Percentiles rank a stretch among this genome's conserved stretches.
phyloP scores from a whole-genome alignment of 129 eudicot species.

The Lactuca saligna region DNA sequence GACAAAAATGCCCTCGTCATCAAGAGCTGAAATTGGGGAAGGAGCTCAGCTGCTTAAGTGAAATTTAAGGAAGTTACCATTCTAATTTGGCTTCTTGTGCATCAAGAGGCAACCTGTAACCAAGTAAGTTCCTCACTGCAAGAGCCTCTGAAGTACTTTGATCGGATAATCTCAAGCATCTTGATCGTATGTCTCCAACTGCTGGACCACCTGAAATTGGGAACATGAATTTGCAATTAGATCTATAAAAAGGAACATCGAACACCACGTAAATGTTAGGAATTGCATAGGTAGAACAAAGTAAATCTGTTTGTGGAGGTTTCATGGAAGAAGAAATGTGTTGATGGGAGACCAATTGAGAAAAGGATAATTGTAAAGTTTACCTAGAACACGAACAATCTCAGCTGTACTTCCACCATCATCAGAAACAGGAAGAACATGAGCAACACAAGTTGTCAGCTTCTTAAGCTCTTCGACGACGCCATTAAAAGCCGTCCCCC shows the following conservation, averaged over 20 bases:
- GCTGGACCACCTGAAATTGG: constrained; percentile 88
- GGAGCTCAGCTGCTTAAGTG: not conserved
- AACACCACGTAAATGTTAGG: not conserved
- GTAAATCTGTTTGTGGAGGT: not conserved
- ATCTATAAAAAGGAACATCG: too few relatives aligned
- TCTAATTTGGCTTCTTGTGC: constrained; percentile 74
- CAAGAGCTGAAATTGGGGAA: not conserved
- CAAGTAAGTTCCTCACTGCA: constrained; percentile 82
- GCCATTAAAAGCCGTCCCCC: constrained; percentile 97
- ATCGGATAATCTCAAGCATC: constrained; percentile 90
- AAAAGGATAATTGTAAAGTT: not conserved
- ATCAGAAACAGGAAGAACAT: constrained; percentile 97
- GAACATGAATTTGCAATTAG: constrained; percentile 13
- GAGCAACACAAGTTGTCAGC: constrained; percentile 85
- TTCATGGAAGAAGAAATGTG: not conserved
- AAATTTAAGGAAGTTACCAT: constrained; percentile 48
- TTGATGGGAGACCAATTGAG: too few relatives aligned
- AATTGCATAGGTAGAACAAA: not conserved
- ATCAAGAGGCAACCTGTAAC: constrained; percentile 81
- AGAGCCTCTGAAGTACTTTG: constrained; percentile 91
- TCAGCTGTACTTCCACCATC: constrained; percentile 99
- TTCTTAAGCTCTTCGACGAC: constrained; percentile 94
- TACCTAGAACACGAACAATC: constrained; percentile 97
- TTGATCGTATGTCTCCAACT: constrained; percentile 96
- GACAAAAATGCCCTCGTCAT: not conserved